Evolutionary conservation across 2,329 filamentous ascomycete species (phyloP).

Genomic region (Arthroderma sp.): DNA sequence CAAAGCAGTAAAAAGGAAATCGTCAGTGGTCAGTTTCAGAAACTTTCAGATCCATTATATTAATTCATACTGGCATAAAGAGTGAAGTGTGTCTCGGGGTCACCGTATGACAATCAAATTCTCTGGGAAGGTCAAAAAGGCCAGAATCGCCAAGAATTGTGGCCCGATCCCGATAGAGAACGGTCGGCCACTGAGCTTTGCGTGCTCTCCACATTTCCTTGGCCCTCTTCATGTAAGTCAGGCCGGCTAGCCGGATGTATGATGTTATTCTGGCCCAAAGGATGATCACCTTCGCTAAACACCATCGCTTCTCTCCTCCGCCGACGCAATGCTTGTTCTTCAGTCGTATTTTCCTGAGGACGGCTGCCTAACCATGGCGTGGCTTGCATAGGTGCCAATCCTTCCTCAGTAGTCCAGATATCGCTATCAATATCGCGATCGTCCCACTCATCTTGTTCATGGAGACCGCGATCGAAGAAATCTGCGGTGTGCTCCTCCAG

Average conservation of each 20-base stretch:
- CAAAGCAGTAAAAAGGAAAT: too few species aligned
- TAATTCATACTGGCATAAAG: too few species aligned
- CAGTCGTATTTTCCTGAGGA: conserved; percentile 20
- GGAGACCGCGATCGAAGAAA: not conserved
- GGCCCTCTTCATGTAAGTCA: not conserved
- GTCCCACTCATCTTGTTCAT: conserved; percentile 39
- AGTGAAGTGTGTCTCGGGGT: too few species aligned
- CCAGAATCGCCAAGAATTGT: not conserved
- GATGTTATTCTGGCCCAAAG: conserved; percentile 62
- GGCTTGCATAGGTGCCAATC: conserved; percentile 16
- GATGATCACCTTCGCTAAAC: conserved; percentile 68
- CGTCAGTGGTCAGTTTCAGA: too few species aligned
- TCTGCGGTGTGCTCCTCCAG: conserved; percentile 18
- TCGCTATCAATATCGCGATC: conserved; percentile 38
- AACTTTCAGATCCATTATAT: too few species aligned
- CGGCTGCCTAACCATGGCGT: conserved; percentile 20
- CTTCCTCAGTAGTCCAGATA: conserved; percentile 39
- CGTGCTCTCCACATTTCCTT: not conserved
- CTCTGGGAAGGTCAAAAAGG: not conserved
- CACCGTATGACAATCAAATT: too few species aligned
- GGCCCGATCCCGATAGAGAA: not conserved
- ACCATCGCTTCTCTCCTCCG: conserved; percentile 81
- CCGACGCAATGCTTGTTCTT: conserved; percentile 58
- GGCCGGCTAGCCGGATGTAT: conserved; percentile 43
- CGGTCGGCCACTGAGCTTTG: not conserved